Evolutionary conservation across 140 eudicot genomes (phyloP), one percentile per base, ranked within the genome.

Genomic region (Oenanthe javanica): DNA sequence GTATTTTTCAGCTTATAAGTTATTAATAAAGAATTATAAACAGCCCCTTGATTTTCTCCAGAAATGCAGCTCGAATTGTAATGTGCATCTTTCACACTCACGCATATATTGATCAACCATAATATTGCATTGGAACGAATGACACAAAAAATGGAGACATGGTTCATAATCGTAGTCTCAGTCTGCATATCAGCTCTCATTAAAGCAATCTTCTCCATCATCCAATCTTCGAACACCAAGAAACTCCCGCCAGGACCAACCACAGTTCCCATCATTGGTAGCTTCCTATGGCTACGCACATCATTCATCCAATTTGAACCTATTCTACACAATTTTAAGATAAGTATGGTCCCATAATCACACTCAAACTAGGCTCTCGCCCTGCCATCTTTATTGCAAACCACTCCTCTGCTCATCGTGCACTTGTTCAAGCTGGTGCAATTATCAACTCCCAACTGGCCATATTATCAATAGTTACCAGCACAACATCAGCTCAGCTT

Each of bases 181-280:
- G 72, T 82, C 54, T 85, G 81, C 77, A 42, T 79, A 49, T 64
- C 82, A 36, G 76, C 52, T 66, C 43, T 82, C 9, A 47, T 82
- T 55, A 79, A 38, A 69, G 69, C 82, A 47, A 18, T 45, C 40
- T 46, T 78, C 21, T 82, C 19, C 51, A 18, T 46, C 1, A 19
- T 50, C 72, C 9, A 78, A 9, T 27, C 42, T 36, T 51, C 47
- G 2, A 14, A 15, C 2, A 31, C 19, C 81, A 80, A 86, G 50
- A 77, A 73, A 23, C 88, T 86, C 5, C 86, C 90, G 10, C 90
- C 93, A 0, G 90, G 93, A 1, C 93, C 93, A 13, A 2, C 18
- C 12, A 38, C 69, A 72, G 0, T 81, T 43, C 78, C 78, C 50
- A 23, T 48, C 31, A 75, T 85, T 45, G 85, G 85, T 8, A 85